Evolutionary conservation across 441 rosid species (phyloP).

Genomic region (Geranium incanum): DNA sequence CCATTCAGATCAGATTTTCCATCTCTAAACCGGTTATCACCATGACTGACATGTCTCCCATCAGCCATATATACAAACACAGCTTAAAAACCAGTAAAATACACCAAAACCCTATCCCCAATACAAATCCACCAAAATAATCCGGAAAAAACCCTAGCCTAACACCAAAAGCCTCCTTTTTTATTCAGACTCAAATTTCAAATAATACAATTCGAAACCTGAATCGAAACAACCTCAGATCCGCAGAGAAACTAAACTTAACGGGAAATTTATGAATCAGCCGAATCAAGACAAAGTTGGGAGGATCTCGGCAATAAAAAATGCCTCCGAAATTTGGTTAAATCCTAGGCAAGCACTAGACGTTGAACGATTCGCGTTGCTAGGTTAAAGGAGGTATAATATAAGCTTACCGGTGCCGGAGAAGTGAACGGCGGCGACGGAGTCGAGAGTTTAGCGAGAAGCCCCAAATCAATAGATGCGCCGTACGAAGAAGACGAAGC

Average conservation of each 20-base stretch:
- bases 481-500: background rate
- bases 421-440: background rate
- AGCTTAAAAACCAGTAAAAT: conserved; percentile 6
- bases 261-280: background rate
- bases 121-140: background rate
- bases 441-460: background rate
- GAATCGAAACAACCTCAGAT: background rate
- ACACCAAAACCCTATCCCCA: conserved; percentile 19
- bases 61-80: conserved; percentile 51
- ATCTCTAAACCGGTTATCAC: conserved; percentile 55
- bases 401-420: background rate
- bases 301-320: background rate
- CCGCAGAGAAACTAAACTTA: background rate
- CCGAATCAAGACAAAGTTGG: background rate
- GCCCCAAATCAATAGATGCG: background rate
- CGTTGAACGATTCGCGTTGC: background rate
- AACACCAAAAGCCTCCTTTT: too few relatives aligned
- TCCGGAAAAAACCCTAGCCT: too few relatives aligned
- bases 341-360: background rate
- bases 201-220: background rate
- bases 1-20: conserved; percentile 48
- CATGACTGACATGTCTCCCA: conserved; percentile 69
- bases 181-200: background rate
- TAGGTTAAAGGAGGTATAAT: background rate
- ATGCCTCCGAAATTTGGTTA: background rate